Conservation (phyloP, 441 rosid genomes). For the Gossypium aridum region DNA sequence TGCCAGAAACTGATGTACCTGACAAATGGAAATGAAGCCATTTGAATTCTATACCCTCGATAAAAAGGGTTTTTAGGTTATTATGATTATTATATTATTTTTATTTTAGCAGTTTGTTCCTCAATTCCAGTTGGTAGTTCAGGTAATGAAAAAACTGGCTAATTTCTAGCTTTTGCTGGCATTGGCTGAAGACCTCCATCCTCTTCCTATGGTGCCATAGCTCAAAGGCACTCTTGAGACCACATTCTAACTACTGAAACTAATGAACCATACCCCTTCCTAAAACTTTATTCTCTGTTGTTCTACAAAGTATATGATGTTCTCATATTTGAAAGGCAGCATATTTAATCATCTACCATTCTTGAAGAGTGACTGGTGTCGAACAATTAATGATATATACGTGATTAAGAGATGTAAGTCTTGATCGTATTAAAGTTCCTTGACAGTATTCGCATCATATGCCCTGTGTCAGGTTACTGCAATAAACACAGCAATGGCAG, state of each 20-base stretch:
- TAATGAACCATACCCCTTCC: not conserved
- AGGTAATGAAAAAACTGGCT: not conserved
- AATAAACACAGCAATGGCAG: slow-evolving; percentile 98
- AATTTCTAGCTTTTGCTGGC: not conserved
- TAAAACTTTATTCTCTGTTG: not conserved
- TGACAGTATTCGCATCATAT: not conserved
- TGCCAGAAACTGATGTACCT: not conserved
- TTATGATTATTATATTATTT: not conserved
- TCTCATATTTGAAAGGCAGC: not conserved
- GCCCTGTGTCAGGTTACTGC: slow-evolving; percentile 63
- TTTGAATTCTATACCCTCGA: not conserved
- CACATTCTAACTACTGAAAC: not conserved
- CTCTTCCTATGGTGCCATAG: not conserved
- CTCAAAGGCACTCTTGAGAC: not conserved
- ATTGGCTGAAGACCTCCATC: not conserved
- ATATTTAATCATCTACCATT: not conserved
- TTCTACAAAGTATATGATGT: not conserved
- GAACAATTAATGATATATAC: not conserved
- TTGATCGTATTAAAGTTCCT: not conserved
- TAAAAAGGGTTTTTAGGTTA: not conserved
- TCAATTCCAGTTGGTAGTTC: not conserved
- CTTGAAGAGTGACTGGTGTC: not conserved
- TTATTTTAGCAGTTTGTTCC: not conserved
- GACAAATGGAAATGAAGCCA: not conserved
- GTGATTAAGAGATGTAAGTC: not conserved